phyloP scores from a whole-genome alignment of 2,329 filamentous ascomycete species.

The Fusarium subglutinans region DNA sequence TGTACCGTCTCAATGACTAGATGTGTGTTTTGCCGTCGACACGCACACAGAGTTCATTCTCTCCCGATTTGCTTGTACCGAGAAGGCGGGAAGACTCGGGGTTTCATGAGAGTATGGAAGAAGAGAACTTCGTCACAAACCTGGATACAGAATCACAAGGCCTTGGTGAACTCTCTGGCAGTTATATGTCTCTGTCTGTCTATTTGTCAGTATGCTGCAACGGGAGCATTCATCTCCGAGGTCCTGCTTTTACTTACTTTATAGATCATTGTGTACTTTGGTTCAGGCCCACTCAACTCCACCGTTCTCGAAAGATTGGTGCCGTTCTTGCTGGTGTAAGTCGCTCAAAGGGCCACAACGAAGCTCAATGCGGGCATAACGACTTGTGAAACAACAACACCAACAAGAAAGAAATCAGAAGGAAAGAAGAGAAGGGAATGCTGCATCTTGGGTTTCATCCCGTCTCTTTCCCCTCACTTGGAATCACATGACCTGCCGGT shows the following conservation, averaged over 20 bases:
- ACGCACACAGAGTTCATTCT: background rate
- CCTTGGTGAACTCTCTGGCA: background rate
- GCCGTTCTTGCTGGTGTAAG: background rate
- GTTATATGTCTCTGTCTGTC: background rate
- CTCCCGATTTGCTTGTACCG: background rate
- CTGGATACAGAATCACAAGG: background rate
- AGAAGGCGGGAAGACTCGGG: background rate
- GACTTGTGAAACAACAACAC: slow-evolving; percentile 1
- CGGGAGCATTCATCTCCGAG: background rate
- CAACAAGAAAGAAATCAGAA: slow-evolving; percentile 10
- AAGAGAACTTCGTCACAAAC: background rate
- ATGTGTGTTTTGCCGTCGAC: background rate
- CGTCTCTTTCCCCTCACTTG: slow-evolving; percentile 45
- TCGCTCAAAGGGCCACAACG: slow-evolving; percentile 17
- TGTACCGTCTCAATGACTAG: background rate
- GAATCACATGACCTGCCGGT: slow-evolving; percentile 44
- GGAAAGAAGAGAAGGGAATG: slow-evolving; percentile 21
- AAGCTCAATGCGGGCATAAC: background rate
- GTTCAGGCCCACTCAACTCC: slow-evolving; percentile 22
- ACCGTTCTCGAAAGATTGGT: slow-evolving; percentile 6
- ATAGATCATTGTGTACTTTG: background rate
- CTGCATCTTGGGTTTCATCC: slow-evolving; percentile 39
- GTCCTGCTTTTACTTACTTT: slow-evolving; percentile 14
- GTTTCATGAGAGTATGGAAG: background rate
- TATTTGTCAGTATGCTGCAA: slow-evolving; percentile 1